Base-by-base conservation (phyloP, 2,329 filamentous ascomycete species). In the Geosmithia flava region DNA sequence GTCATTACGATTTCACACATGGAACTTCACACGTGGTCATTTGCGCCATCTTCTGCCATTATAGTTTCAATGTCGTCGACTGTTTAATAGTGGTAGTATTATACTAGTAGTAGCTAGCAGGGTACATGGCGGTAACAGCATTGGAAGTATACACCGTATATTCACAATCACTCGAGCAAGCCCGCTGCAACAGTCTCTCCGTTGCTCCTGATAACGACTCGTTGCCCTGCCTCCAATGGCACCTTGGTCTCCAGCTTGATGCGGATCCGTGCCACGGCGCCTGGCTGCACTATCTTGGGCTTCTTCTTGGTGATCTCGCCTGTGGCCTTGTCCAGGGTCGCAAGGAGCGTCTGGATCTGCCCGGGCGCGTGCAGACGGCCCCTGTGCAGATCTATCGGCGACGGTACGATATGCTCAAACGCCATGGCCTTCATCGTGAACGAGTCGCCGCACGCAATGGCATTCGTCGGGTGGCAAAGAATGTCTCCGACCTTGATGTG, bases 151-250 rank as follows among this genome's bases (percentile, higher is more conserved):
- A 13, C 33, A 37, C 15, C 11, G 11, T 13, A 37, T 37, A 37
- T 37, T 11, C 33, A 37, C 11, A 37, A 16, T 37, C 15, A 37
- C 61, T 95, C 90, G 56, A 97, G 66, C 53, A 95, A 68, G 2
- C 93, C 93, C 39, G 90, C 89, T 11, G 88, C 93, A 50, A 97
- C 76, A 2, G 93, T 97, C 55, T 84, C 78, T 1, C 93, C 93
- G 47, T 81, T 80, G 53, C 81, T 81, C 51, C 93, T 74, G 47
- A 98, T 66, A 27, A 97, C 86, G 43, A 98, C 80, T 54, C 88
- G 76, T 54, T 83, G 82, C 0, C 86, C 87, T 16, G 76, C 74
- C 64, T 96, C 93, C 44, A 97, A 64, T 16, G 93, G 89, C 47
- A 93, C 78, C 53, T 81, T 82, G 20, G 73, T 70, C 46, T 83